Base-by-base conservation (phyloP, 2,329 filamentous ascomycete genomes). In the Emmonsiellopsis sp. region DNA sequence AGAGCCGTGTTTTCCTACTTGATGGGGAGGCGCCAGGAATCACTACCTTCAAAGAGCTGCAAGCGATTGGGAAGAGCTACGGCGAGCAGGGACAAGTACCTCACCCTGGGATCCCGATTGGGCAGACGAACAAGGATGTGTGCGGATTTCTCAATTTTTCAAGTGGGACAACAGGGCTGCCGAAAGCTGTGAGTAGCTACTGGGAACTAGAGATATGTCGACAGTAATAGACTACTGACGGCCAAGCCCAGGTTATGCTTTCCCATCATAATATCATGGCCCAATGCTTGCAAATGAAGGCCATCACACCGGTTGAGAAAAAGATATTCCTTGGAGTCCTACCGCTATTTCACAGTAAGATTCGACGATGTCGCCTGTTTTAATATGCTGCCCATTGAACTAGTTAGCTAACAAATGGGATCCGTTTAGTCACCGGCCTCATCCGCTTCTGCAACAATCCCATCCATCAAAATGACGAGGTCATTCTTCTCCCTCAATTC, bases 391-490 rank as follows among this genome's bases (percentile, higher is more conserved):
- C 20, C 20, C 20, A 26, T 26, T 3, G 20, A 26, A 26, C 20
- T 5, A 26, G 34, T 16, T 11, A 49, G 34, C 31, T 11, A 49
- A 16, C 7, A 3, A 5, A 26, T 26, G 5, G 20, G 20, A 5
- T 5, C 20, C 5, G 1, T 26, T 26, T 9, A 58, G 56, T 83
- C 60, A 83, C 81, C 1, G 82, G 82, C 2, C 73, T 85, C 1
- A 77, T 84, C 3, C 81, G 50, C 11, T 52, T 52, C n/a, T 52
- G 50, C 50, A 84, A 60, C 73, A 79, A 38, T 74, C 86, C 55
- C 81, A 86, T 62, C 71, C 86, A 0, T 83, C 84, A 0, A 67
- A 85, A 86, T 62, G 80, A 80, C n/a, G 77, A 84, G 59, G 81
- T 86, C 32, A 76, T 81, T 63, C 83, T 86, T 75, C 73, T 86